These are phyloP conservation scores for Vanrija humicola DNA, from an alignment of 1,284 basidiomycete species.

Conservation along the genomic window DNA sequence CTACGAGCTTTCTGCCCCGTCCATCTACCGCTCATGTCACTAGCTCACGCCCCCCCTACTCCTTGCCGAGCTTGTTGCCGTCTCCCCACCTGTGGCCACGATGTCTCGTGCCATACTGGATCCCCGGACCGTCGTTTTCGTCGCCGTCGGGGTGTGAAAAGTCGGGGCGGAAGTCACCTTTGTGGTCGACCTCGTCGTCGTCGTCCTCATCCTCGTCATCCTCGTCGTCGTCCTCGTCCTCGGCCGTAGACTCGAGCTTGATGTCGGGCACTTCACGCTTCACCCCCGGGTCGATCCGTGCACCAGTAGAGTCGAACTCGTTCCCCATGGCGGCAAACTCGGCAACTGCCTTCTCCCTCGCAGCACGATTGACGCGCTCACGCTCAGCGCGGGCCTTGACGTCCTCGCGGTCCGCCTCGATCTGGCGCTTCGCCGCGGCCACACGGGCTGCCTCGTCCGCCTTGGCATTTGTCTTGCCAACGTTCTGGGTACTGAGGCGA, in stretches of 20 bases:
- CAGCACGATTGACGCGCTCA: slow-evolving; percentile 27
- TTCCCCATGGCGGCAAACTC: slow-evolving; percentile 10
- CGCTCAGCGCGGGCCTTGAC: slow-evolving; percentile 35
- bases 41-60: neutral
- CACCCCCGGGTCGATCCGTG: neutral
- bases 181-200: slow-evolving; percentile 14
- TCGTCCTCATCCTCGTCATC: slow-evolving; percentile 4
- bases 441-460: slow-evolving; percentile 33
- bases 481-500: slow-evolving; percentile 9
- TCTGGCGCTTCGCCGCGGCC: slow-evolving; percentile 30
- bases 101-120: too few relatives aligned
- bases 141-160: too few relatives aligned
- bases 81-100: slow-evolving; percentile 12
- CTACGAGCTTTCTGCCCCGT: neutral
- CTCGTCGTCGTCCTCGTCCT: neutral
- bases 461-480: slow-evolving; percentile 15
- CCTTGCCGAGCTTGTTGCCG: slow-evolving; percentile 11
- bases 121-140: too few relatives aligned
- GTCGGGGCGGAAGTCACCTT: neutral
- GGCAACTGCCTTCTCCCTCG: slow-evolving; percentile 12
- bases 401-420: slow-evolving; percentile 39
- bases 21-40: neutral
- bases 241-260: neutral
- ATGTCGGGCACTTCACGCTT: too few relatives aligned
- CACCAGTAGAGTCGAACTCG: neutral